Evolutionary conservation across 352 stramenopile species (phyloP).

Genomic region (Pseudoperonospora humuli): DNA sequence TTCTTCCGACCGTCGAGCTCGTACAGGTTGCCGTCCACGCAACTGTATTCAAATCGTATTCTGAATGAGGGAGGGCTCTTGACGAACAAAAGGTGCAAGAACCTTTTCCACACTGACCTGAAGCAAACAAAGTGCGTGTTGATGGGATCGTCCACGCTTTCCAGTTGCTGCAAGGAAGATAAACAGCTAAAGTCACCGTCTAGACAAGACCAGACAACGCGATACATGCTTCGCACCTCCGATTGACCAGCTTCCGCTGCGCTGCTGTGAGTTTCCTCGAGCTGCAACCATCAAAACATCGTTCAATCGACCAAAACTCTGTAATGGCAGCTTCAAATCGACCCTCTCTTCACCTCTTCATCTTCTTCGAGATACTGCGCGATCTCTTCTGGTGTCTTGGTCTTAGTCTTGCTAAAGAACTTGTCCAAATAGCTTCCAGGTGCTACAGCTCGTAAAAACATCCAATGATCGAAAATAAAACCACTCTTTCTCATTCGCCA

Average conservation of each 20-base stretch:
- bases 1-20: slow-evolving; percentile 95
- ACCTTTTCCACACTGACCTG: slow-evolving; percentile 30
- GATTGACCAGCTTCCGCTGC: slow-evolving; percentile 88
- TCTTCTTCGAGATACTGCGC: slow-evolving; percentile 87
- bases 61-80: not conserved
- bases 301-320: not conserved
- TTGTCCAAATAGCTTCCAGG: slow-evolving; percentile 67
- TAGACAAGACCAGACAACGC: not conserved
- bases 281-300: slow-evolving; percentile 22
- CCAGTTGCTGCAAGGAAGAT: slow-evolving; percentile 52
- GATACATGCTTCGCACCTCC: slow-evolving; percentile 29
- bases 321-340: not conserved
- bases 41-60: slow-evolving; percentile 22
- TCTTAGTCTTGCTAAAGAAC: slow-evolving; percentile 78
- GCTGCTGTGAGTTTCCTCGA: slow-evolving; percentile 89
- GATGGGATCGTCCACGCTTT: slow-evolving; percentile 87
- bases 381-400: slow-evolving; percentile 74
- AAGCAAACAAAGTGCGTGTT: slow-evolving; percentile 97
- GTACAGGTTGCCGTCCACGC: slow-evolving; percentile 89
- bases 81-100: not conserved
- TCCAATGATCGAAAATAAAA: not conserved
- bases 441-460: too few species aligned
- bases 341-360: slow-evolving; percentile 46
- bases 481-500: not conserved
- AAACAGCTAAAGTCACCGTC: not conserved